Evolutionary conservation across 768 basidiomycete species (phyloP).

Genomic region (Galerina marginata): DNA sequence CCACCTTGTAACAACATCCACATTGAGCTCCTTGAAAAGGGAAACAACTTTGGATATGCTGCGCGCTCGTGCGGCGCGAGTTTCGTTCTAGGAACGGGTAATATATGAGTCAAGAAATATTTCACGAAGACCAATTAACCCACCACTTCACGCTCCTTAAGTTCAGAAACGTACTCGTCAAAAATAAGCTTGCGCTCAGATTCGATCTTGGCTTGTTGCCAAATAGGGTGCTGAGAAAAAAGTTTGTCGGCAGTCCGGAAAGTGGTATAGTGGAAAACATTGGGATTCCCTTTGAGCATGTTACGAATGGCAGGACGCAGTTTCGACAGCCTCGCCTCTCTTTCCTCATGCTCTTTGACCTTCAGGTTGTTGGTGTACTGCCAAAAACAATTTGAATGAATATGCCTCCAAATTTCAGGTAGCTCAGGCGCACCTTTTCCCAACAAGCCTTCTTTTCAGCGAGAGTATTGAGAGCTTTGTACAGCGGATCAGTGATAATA

Average conservation of each 20-base stretch:
- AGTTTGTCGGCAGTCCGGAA: conserved; percentile 88
- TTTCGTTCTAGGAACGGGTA: conserved; percentile 65
- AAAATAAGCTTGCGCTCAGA: conserved; percentile 88
- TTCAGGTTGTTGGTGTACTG: conserved; percentile 82
- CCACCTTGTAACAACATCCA: conserved; percentile 96
- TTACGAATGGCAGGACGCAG: conserved; percentile 86
- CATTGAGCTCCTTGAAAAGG: conserved; percentile 85
- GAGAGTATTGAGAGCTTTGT: conserved; percentile 90
- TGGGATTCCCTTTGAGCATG: conserved; percentile 86
- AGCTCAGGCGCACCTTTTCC: conserved; percentile 74
- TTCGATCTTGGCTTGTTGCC: conserved; percentile 87
- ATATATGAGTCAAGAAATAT: conserved; percentile 6
- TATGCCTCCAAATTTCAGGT: not conserved
- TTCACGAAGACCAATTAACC: conserved; percentile 33
- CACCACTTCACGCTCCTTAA: conserved; percentile 90
- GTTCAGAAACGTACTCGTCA: conserved; percentile 87
- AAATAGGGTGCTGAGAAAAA: conserved; percentile 87
- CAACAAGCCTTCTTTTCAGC: conserved; percentile 95
- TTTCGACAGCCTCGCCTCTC: conserved; percentile 81
- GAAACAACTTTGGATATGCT: conserved; percentile 84
- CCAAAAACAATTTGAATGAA: conserved; percentile 11
- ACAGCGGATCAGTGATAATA: conserved; percentile 97
- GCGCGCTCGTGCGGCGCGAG: conserved; percentile 73
- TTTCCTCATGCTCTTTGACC: conserved; percentile 85
- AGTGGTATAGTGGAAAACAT: conserved; percentile 91